Percentiles rank a stretch among this genome's conserved stretches.
Evolutionary conservation across 2,329 filamentous ascomycete genomes (phyloP).

Genomic region (Anthostomella pinea): DNA sequence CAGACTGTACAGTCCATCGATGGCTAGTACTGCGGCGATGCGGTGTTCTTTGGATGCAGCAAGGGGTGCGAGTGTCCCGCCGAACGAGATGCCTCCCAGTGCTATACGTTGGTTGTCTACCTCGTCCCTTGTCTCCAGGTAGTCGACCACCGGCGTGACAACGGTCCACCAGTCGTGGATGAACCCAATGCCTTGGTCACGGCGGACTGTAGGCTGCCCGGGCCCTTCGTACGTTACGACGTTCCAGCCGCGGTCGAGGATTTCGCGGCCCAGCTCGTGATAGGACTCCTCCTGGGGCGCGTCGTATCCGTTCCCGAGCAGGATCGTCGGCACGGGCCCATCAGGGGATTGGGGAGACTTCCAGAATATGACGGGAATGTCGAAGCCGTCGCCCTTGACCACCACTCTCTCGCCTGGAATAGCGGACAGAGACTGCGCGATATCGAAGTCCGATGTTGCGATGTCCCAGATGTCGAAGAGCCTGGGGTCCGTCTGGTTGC

Average conservation of each 20-base stretch:
- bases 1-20: slow-evolving; percentile 28
- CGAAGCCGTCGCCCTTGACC: slow-evolving; percentile 26
- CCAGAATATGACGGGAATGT: slow-evolving; percentile 22
- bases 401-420: slow-evolving; percentile 35
- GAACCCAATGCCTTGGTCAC: slow-evolving; percentile 34
- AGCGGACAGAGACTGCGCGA: slow-evolving; percentile 34
- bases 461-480: slow-evolving; percentile 37
- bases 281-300: slow-evolving; percentile 36
- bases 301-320: slow-evolving; percentile 37
- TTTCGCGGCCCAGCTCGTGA: slow-evolving; percentile 29
- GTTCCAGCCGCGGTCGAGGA: slow-evolving; percentile 28
- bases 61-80: slow-evolving; percentile 28
- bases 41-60: slow-evolving; percentile 33
- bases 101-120: slow-evolving; percentile 25
- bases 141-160: slow-evolving; percentile 26
- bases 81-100: slow-evolving; percentile 31
- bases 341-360: slow-evolving; percentile 8
- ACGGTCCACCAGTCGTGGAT: slow-evolving; percentile 36
- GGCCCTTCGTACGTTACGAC: slow-evolving; percentile 37
- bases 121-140: slow-evolving; percentile 10
- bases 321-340: slow-evolving; percentile 28
- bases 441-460: slow-evolving; percentile 36
- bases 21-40: slow-evolving; percentile 28
- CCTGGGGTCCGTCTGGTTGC: slow-evolving; percentile 38
- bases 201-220: slow-evolving; percentile 32